Evolutionary conservation across 176 grass and related monocot genomes (phyloP).

Genomic region (Phragmites australis): DNA sequence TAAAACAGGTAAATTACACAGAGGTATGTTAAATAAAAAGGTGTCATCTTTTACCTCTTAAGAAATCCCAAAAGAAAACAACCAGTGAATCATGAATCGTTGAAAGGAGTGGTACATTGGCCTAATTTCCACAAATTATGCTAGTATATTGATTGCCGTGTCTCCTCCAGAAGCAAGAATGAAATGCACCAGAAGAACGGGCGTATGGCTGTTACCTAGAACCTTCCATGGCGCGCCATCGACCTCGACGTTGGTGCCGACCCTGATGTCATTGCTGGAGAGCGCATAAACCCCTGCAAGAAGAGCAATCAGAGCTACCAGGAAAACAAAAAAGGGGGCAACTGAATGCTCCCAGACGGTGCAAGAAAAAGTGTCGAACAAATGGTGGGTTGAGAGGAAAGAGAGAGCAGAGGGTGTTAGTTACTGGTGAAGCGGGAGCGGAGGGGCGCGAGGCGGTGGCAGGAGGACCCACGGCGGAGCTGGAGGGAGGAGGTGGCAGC

Average conservation of each 20-base stretch:
- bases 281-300: constrained; percentile 69
- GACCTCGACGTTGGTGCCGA: constrained; percentile 76
- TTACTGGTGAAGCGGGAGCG: constrained; percentile 43
- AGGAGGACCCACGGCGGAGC: constrained; percentile 2
- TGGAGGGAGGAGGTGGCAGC: constrained; percentile 21
- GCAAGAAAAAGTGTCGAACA: too few relatives aligned
- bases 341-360: too few relatives aligned
- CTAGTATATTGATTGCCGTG: not conserved
- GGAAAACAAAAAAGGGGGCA: not conserved
- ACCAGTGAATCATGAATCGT: not conserved
- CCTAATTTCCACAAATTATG: not conserved
- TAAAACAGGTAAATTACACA: not conserved
- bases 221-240: constrained; percentile 88
- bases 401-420: not conserved
- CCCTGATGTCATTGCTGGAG: constrained; percentile 95
- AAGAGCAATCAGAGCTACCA: not conserved
- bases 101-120: constrained; percentile 4
- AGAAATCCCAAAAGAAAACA: not conserved
- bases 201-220: constrained; percentile 49
- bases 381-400: not conserved
- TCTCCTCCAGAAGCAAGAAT: not conserved
- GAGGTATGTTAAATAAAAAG: not conserved
- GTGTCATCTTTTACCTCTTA: not conserved
- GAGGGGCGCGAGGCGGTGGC: constrained; percentile 25
- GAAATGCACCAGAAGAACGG: not conserved